phyloP scores from a whole-genome alignment of 2,329 filamentous ascomycete species.

The Cladophialophora psammophila region DNA sequence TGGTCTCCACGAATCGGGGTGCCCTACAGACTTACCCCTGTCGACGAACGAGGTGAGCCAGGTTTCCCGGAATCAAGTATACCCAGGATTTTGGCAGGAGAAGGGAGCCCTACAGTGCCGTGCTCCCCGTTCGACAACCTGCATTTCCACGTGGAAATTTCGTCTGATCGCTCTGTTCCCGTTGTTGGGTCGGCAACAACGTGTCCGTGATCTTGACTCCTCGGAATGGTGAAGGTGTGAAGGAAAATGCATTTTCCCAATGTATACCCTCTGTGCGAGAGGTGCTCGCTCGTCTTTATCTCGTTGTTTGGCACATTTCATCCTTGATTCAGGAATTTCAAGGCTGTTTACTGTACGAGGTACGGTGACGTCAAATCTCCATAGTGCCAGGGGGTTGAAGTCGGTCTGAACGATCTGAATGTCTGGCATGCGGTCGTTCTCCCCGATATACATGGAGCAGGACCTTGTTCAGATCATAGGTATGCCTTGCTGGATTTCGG shows the following conservation, averaged over 20 bases:
- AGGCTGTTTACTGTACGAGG: not conserved
- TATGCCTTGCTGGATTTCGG: not conserved
- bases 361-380: conserved; percentile 2
- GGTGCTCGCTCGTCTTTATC: not conserved
- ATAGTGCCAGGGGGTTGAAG: not conserved
- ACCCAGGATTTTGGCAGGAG: conserved; percentile 5
- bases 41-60: conserved; percentile 3
- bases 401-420: not conserved
- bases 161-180: not conserved
- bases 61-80: not conserved
- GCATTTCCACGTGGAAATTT: conserved; percentile 14
- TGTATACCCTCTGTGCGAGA: conserved; percentile 10
- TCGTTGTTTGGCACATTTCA: not conserved
- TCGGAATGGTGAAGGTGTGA: not conserved
- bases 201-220: not conserved
- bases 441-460: not conserved
- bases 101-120: conserved; percentile 10
- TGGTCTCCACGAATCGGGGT: conserved; percentile 6
- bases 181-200: not conserved
- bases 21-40: not conserved
- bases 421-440: not conserved
- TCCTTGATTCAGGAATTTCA: not conserved
- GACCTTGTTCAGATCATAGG: not conserved
- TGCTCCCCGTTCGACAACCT: conserved; percentile 8
- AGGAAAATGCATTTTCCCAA: not conserved